Percentiles rank a stretch among this genome's conserved stretches.
These are phyloP conservation scores for Suhomyces choctaworum DNA, from an alignment of 1,139 yeast genomes.

Conservation along the genomic window DNA sequence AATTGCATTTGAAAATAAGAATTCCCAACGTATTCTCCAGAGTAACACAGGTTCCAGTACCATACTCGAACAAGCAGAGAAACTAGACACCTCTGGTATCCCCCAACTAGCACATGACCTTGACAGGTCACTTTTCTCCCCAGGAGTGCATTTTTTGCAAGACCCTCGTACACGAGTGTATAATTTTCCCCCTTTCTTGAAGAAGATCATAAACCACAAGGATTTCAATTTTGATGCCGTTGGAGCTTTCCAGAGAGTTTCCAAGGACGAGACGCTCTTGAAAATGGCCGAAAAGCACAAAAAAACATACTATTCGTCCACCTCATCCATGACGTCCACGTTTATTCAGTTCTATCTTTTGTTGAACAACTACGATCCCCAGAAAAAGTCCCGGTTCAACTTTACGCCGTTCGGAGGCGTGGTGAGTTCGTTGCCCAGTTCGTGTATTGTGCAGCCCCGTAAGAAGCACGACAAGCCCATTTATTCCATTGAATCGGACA, in stretches of 20 bases:
- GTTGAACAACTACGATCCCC: slow-evolving; percentile 50
- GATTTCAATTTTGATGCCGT: slow-evolving; percentile 67
- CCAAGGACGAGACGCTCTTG: slow-evolving; percentile 56
- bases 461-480: slow-evolving; percentile 35
- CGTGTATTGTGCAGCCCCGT: slow-evolving; percentile 42
- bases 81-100: slow-evolving; percentile 28
- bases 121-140: slow-evolving; percentile 70
- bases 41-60: background rate
- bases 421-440: slow-evolving; percentile 35
- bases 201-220: slow-evolving; percentile 61
- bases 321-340: slow-evolving; percentile 82
- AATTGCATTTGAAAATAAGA: slow-evolving; percentile 3
- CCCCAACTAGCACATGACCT: slow-evolving; percentile 60
- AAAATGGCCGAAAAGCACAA: slow-evolving; percentile 46
- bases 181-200: slow-evolving; percentile 66
- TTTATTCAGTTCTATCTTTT: slow-evolving; percentile 75
- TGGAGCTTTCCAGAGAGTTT: slow-evolving; percentile 61
- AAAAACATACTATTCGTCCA: slow-evolving; percentile 67
- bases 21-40: slow-evolving; percentile 1
- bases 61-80: slow-evolving; percentile 22
- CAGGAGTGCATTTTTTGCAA: slow-evolving; percentile 77
- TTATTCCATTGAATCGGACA: slow-evolving; percentile 72
- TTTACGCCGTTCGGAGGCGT: slow-evolving; percentile 39
- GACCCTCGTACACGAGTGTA: slow-evolving; percentile 75
- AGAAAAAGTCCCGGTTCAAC: slow-evolving; percentile 27